Conservation (phyloP, 176 grass and related monocot genomes). For the Carex kokanica region DNA sequence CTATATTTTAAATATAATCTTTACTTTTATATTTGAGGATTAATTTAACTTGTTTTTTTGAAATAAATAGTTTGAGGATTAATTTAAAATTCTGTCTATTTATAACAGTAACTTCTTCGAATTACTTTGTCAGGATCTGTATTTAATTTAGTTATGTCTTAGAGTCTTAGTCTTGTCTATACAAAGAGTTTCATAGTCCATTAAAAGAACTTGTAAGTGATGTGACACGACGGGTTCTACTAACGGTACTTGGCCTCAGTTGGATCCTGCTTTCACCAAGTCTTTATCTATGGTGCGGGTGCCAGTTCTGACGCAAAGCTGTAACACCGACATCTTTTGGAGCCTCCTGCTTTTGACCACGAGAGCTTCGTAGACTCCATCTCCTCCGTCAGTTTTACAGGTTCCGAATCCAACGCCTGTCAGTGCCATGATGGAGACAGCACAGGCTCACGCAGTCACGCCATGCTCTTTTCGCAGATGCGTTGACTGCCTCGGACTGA, state of each 20-base stretch:
- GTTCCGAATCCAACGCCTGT: neutral
- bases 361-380: neutral
- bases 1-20: no score
- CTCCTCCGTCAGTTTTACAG: neutral
- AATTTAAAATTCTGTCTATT: no score
- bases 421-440: neutral
- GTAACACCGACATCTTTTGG: conserved; percentile 11
- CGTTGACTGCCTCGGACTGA: no score
- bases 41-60: no score
- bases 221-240: neutral
- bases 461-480: neutral
- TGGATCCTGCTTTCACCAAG: neutral
- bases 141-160: no score
- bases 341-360: neutral
- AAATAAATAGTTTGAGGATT: no score
- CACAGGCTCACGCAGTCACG: neutral
- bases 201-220: neutral
- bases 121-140: no score
- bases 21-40: no score
- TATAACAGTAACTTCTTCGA: no score
- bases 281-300: conserved; percentile 1
- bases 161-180: neutral
- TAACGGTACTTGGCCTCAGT: conserved; percentile 13
- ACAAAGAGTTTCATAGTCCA: neutral
- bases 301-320: conserved; percentile 1